Conservation (phyloP, 306 rosid species). For the Medicago arabica region DNA sequence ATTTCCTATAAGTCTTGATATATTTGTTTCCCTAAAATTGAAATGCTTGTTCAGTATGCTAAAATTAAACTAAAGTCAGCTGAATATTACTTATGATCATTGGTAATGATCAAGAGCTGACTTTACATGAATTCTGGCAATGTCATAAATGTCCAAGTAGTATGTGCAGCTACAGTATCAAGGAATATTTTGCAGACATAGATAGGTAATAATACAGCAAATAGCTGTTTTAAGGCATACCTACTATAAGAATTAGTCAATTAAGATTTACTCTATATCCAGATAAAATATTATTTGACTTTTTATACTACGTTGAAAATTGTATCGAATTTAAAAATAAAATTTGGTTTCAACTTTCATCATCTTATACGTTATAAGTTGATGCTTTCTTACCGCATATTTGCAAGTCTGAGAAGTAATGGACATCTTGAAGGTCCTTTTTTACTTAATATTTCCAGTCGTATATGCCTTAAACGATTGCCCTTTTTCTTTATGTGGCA, state of each 20-base stretch:
- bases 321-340: conserved; percentile 22
- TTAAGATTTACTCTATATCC: conserved; percentile 20
- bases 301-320: conserved; percentile 33
- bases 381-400: conserved; percentile 13
- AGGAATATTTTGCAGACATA: conserved; percentile 16
- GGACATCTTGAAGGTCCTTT: conserved; percentile 49
- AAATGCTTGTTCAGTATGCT: conserved; percentile 34
- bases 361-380: conserved; percentile 23
- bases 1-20: conserved; percentile 17
- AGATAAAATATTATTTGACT: conserved; percentile 49
- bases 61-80: conserved; percentile 19
- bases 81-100: conserved; percentile 23
- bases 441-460: conserved; percentile 54
- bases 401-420: conserved; percentile 45
- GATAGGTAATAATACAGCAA: neutral
- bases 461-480: conserved; percentile 47
- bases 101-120: conserved; percentile 14
- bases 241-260: conserved; percentile 25
- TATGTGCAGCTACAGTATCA: neutral
- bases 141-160: neutral
- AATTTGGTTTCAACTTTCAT: conserved; percentile 35
- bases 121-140: neutral
- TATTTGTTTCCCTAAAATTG: conserved; percentile 10
- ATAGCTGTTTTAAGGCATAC: conserved; percentile 9
- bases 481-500: conserved; percentile 48